phyloP scores from a whole-genome alignment of 2,329 filamentous ascomycete genomes.

The Botrytis galanthina region DNA sequence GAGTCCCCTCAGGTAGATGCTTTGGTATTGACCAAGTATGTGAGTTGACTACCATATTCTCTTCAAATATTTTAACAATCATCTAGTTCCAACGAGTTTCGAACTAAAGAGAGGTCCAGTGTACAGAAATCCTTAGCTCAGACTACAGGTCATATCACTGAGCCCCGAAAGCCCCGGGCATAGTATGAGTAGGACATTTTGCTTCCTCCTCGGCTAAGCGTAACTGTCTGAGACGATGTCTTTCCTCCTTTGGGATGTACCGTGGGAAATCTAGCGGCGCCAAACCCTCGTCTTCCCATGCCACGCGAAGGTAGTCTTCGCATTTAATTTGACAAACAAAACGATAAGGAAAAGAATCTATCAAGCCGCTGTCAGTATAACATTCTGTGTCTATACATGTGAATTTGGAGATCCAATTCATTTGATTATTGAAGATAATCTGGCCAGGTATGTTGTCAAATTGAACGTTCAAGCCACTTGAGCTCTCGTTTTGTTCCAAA shows the following conservation, averaged over 20 bases:
- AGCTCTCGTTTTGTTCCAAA: too few relatives aligned
- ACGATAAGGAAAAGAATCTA: background rate
- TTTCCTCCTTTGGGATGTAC: background rate
- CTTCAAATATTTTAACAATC: rapidly evolving
- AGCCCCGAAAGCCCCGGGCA: background rate
- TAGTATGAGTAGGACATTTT: background rate
- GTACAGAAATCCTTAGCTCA: background rate
- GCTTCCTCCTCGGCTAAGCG: background rate
- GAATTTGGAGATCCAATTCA: too few relatives aligned
- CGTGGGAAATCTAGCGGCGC: background rate
- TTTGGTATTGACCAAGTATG: background rate
- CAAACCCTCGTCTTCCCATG: background rate
- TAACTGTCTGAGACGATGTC: background rate
- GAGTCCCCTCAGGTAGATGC: too few relatives aligned
- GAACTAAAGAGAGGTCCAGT: rapidly evolving
- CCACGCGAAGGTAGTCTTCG: background rate
- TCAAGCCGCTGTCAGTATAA: background rate
- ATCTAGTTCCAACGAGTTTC: background rate
- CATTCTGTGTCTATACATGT: background rate
- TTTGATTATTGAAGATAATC: too few relatives aligned
- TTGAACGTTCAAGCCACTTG: too few relatives aligned
- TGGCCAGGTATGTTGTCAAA: too few relatives aligned
- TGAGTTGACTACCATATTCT: background rate
- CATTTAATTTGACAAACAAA: background rate
- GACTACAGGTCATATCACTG: background rate